These are phyloP conservation scores for Penicillium coprophilum DNA, from an alignment of 495 filamentous ascomycete species.

Conservation along the genomic window DNA sequence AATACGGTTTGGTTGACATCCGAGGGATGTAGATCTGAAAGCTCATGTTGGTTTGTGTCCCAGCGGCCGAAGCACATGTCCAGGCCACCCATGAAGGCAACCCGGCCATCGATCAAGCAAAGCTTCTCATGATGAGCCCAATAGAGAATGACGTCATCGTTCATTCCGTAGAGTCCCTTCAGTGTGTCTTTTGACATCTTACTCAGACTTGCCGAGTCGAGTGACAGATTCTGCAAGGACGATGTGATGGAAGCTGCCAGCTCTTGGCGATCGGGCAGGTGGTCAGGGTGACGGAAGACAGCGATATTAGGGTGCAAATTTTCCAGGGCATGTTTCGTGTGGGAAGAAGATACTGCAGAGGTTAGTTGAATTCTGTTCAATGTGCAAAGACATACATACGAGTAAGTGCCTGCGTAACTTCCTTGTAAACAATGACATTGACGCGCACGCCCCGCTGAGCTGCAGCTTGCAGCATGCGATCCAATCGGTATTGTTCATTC, in stretches of 20 bases:
- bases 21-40: constrained; percentile 81
- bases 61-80: constrained; percentile 65
- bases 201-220: constrained; percentile 51
- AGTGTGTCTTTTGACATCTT: constrained; percentile 65
- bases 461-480: constrained; percentile 83
- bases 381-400: constrained; percentile 55
- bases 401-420: constrained; percentile 79
- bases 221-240: constrained; percentile 52
- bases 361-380: background rate
- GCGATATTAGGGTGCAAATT: constrained; percentile 80
- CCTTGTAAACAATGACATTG: constrained; percentile 95
- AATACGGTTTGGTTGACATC: constrained; percentile 75
- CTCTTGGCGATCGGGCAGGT: constrained; percentile 68
- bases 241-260: constrained; percentile 49
- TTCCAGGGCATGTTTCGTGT: constrained; percentile 84
- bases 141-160: constrained; percentile 80
- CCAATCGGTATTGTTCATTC: constrained; percentile 83
- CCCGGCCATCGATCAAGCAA: constrained; percentile 72
- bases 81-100: constrained; percentile 84
- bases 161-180: constrained; percentile 75
- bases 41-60: constrained; percentile 70
- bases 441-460: constrained; percentile 85
- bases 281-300: constrained; percentile 91
- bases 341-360: constrained; percentile 66
- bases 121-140: constrained; percentile 98